Conservation (phyloP, 805 yeast genomes). For the Scheffersomyces stipitis region DNA sequence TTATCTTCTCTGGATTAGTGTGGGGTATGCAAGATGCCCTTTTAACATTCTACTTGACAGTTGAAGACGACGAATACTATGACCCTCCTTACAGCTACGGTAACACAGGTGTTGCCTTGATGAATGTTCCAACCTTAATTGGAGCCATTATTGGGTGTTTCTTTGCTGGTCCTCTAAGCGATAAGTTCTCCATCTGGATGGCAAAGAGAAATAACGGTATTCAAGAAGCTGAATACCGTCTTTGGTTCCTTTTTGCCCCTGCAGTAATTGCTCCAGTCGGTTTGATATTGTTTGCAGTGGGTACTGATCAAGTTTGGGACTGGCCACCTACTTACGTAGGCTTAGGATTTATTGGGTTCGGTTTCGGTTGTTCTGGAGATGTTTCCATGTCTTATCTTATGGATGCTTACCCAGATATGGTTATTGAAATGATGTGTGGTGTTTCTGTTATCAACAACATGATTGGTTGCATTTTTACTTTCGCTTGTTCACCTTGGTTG, state of each 20-base stretch:
- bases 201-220: slow-evolving; percentile 62
- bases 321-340: slow-evolving; percentile 61
- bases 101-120: slow-evolving; percentile 65
- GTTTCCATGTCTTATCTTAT: slow-evolving; percentile 65
- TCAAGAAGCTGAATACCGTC: slow-evolving; percentile 64
- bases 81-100: slow-evolving; percentile 67
- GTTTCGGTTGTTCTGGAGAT: slow-evolving; percentile 72
- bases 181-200: slow-evolving; percentile 58
- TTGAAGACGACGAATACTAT: slow-evolving; percentile 67
- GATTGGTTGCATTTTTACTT: slow-evolving; percentile 65
- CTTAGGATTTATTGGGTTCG: slow-evolving; percentile 63
- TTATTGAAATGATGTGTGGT: slow-evolving; percentile 70
- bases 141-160: slow-evolving; percentile 69
- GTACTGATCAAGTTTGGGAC: slow-evolving; percentile 54
- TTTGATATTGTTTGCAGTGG: slow-evolving; percentile 64
- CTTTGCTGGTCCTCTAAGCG: slow-evolving; percentile 61
- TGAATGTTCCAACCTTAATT: slow-evolving; percentile 69
- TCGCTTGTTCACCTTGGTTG: slow-evolving; percentile 61
- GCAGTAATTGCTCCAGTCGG: slow-evolving; percentile 62
- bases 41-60: slow-evolving; percentile 70
- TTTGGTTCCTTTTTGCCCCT: slow-evolving; percentile 56
- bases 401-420: slow-evolving; percentile 70
- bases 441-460: slow-evolving; percentile 64
- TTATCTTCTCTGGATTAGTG: slow-evolving; percentile 62
- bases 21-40: slow-evolving; percentile 84